A percentile compares a stretch with the other conserved stretches of the same genome.
phyloP scores from a whole-genome alignment of 1,139 yeast genomes.

The Hanseniaspora uvarum region DNA sequence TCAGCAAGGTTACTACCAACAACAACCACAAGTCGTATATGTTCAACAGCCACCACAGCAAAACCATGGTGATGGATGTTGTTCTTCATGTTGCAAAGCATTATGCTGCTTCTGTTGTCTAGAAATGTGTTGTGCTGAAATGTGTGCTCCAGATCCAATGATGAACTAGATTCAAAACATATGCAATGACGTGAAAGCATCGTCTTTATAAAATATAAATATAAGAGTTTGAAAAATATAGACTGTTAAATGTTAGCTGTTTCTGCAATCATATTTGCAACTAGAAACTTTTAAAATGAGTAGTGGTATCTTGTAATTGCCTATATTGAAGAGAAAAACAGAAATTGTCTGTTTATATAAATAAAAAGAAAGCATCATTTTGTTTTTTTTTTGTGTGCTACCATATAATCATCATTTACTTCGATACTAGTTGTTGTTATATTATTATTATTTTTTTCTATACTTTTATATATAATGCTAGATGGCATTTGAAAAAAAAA shows the following conservation, averaged over 20 bases:
- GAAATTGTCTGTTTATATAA: background rate
- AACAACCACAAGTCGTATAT: conserved; percentile 34
- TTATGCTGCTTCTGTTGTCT: conserved; percentile 34
- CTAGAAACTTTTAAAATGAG: background rate
- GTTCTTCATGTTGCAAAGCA: conserved; percentile 33
- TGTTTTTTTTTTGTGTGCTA: too few species aligned
- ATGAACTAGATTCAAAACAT: background rate
- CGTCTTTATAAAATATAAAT: background rate
- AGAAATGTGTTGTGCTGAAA: conserved; percentile 29
- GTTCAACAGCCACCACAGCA: conserved; percentile 34
- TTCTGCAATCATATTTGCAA: background rate
- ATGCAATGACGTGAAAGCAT: background rate
- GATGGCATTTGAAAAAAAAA: too few species aligned
- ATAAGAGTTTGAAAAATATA: too few species aligned
- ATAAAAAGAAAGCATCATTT: too few species aligned
- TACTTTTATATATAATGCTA: too few species aligned
- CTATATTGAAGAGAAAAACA: background rate
- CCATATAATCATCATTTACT: background rate
- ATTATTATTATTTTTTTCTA: background rate
- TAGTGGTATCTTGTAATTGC: background rate
- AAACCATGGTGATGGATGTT: conserved; percentile 29
- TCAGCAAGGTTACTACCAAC: conserved; percentile 31
- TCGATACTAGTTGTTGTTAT: too few species aligned
- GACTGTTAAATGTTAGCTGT: too few species aligned
- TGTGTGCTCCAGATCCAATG: conserved; percentile 2